Evolutionary conservation across 768 basidiomycete genomes (phyloP).

Genomic region (Pilatotrama ljubarskyi): DNA sequence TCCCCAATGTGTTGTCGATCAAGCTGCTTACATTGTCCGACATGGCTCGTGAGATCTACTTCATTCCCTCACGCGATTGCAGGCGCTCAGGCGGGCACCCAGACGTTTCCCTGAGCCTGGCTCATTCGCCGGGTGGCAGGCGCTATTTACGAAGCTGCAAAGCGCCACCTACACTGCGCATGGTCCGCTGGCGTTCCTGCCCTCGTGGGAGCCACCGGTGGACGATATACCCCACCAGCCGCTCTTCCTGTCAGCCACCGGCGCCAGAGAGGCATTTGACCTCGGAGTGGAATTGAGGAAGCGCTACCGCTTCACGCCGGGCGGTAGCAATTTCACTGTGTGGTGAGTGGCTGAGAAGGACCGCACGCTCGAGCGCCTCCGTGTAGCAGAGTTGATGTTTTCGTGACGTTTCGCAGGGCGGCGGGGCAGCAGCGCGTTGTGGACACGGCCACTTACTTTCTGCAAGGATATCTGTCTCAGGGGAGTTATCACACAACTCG

Average conservation of each 20-base stretch:
- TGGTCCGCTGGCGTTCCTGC: conserved; percentile 42
- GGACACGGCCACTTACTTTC: conserved; percentile 43
- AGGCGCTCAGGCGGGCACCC: not conserved
- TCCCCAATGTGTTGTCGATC: conserved; percentile 41
- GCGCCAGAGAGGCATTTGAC: conserved; percentile 41
- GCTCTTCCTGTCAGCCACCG: conserved; percentile 40
- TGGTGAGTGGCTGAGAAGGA: conserved; percentile 33
- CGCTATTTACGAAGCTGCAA: conserved; percentile 41
- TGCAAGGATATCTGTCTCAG: conserved; percentile 43
- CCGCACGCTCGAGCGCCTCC: not conserved
- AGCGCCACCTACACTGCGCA: conserved; percentile 40
- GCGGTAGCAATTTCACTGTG: conserved; percentile 43
- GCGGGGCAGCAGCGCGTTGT: conserved; percentile 43
- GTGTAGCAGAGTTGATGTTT: not conserved
- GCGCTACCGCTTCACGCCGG: conserved; percentile 41
- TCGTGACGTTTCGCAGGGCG: conserved; percentile 33
- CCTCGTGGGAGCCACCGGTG: conserved; percentile 42
- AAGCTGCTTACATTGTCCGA: conserved; percentile 45
- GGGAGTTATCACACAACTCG: conserved; percentile 39
- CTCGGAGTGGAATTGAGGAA: conserved; percentile 42
- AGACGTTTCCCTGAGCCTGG: conserved; percentile 46
- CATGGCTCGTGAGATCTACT: conserved; percentile 40
- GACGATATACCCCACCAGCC: conserved; percentile 42
- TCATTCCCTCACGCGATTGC: not conserved
- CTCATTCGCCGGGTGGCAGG: conserved; percentile 41